Evolutionary conservation across 2,329 filamentous ascomycete species (phyloP), one percentile per base, ranked within the genome.

Genomic region (Pyrenophora graminea): DNA sequence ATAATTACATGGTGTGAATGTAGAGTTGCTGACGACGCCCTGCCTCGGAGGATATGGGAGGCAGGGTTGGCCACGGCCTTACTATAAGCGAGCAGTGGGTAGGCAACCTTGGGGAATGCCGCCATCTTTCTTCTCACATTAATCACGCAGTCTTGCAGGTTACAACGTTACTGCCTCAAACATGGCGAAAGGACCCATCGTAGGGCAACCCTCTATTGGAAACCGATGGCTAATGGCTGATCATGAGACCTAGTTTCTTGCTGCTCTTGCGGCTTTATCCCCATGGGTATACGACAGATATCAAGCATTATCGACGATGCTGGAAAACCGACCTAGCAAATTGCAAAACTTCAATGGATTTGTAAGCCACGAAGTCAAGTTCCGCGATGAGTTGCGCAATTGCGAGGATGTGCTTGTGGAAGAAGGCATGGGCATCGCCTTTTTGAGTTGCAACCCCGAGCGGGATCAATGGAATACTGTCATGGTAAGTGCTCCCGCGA

Each of bases 401-500:
- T 79, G 76, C 52, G 76, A 79, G 48, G 76, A 79, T 68, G 64
- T 74, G 25, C 49, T 75, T 5, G 25, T 78, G n/a, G 68, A 72
- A 32, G 68, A 73, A 27, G 54, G 62, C 1, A 56, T 63, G 21
- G 72, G 72, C 2, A 61, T 72, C n/a, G 74, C 74, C 6, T 61
- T 79, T 5, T 48, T 78, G 44, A 75, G 74, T 51, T 79, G 77
- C 56, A 75, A 78, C 51, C 64, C 71, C 0, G 74, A 71, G 12
- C 54, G 77, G 19, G 76, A 78, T 56, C 56, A 61, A 4, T 78
- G 76, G 76, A 78, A 79, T 44, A 77, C 75, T 0, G 76, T 78
- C 9, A 77, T 77, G 75, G 76, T 77, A 47, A 50, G 68, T 51
- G 3, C n/a, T 32, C n/a, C 30, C 17, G 8, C 7, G 19, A 21